A percentile compares a stretch with the other conserved stretches of the same genome.
phyloP scores from a whole-genome alignment of 2,329 filamentous ascomycete species.

The Fusarium veterinarium region DNA sequence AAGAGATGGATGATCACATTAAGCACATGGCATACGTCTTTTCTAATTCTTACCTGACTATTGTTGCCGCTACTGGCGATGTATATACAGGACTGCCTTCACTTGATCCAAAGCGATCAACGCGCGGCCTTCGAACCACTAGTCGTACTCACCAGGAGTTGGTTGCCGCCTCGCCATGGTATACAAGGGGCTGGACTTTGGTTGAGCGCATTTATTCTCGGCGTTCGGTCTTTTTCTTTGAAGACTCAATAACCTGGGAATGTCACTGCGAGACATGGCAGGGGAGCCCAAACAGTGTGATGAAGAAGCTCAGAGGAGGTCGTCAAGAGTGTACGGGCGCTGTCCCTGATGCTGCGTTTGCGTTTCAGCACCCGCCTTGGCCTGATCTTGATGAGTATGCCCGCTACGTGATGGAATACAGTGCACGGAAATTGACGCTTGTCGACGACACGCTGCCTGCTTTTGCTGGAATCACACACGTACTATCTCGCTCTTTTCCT shows the following conservation, averaged over 20 bases:
- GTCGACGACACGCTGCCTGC: conserved; percentile 58
- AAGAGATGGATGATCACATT: conserved; percentile 54
- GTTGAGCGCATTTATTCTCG: conserved; percentile 58
- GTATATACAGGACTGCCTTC: conserved; percentile 53
- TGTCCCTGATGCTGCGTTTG: conserved; percentile 50
- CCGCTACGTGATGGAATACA: conserved; percentile 58
- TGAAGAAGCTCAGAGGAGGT: conserved; percentile 48
- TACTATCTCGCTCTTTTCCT: conserved; percentile 55
- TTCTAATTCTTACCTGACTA: conserved; percentile 57
- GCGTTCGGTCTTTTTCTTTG: conserved; percentile 57
- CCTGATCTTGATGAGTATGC: conserved; percentile 60
- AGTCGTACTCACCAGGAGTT: conserved; percentile 52
- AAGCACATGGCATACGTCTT: conserved; percentile 60
- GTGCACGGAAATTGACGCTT: conserved; percentile 52
- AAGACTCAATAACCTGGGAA: conserved; percentile 57
- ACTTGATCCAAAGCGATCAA: conserved; percentile 50
- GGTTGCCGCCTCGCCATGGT: conserved; percentile 54
- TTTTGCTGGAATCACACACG: conserved; percentile 56
- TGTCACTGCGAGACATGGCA: conserved; percentile 60
- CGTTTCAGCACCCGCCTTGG: conserved; percentile 56
- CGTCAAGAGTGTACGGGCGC: conserved; percentile 49
- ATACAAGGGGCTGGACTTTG: conserved; percentile 56
- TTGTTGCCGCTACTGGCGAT: conserved; percentile 57
- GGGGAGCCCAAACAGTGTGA: conserved; percentile 47
- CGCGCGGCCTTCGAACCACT: conserved; percentile 42